Conservation (phyloP, 805 yeast genomes). For the Trichomonascus vanleenenianus region DNA sequence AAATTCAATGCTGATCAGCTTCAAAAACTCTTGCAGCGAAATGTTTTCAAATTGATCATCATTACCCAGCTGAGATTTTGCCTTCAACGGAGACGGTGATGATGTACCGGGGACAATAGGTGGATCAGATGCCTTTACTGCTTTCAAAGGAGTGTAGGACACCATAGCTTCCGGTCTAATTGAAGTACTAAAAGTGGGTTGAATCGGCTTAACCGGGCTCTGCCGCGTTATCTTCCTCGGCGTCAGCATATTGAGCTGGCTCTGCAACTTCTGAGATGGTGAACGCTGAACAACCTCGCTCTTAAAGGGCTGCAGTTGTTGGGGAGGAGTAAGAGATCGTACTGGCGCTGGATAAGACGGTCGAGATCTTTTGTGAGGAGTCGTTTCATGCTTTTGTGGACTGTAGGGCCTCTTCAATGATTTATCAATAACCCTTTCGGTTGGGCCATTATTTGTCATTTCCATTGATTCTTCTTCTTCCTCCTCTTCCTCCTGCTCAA, state of each 20-base stretch:
- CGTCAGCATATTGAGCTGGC: conserved; percentile 8
- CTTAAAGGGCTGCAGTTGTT: too few relatives aligned
- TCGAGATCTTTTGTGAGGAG: too few relatives aligned
- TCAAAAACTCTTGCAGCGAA: conserved; percentile 22
- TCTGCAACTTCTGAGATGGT: conserved; percentile 6
- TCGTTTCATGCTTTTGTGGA: too few relatives aligned
- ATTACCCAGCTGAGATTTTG: not conserved
- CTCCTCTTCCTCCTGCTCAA: too few relatives aligned
- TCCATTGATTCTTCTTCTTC: too few relatives aligned
- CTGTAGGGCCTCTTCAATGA: too few relatives aligned
- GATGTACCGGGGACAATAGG: not conserved
- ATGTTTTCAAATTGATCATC: conserved; percentile 7
- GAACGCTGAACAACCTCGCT: not conserved
- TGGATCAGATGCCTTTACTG: not conserved
- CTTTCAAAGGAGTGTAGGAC: conserved; percentile 1
- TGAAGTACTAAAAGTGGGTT: not conserved
- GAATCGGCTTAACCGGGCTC: not conserved
- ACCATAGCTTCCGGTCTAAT: not conserved
- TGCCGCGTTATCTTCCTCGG: conserved; percentile 5
- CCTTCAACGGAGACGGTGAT: not conserved
- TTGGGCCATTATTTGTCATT: too few relatives aligned
- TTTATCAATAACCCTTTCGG: too few relatives aligned
- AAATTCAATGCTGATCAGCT: conserved; percentile 24
- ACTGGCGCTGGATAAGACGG: too few relatives aligned
- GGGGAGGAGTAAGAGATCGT: too few relatives aligned